Conservation (phyloP, 768 basidiomycete species). For the Rhizopogon sp. region DNA sequence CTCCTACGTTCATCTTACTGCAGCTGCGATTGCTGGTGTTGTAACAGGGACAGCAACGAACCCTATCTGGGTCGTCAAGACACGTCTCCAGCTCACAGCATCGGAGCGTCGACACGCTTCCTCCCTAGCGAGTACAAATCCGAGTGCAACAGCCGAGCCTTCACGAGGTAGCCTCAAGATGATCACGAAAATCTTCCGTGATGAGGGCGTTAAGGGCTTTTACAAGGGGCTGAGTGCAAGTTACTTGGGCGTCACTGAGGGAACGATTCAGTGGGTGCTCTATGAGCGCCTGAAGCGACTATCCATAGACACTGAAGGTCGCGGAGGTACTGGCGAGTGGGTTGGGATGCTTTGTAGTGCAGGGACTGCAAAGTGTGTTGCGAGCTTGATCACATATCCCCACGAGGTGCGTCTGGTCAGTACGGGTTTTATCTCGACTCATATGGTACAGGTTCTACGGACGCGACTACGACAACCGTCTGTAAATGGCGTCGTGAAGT, state of each 20-base stretch:
- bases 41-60: constrained; percentile 89
- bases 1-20: constrained; percentile 75
- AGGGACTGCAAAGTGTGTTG: constrained; percentile 90
- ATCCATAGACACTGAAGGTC: constrained; percentile 46
- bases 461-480: constrained; percentile 90
- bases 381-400: constrained; percentile 94
- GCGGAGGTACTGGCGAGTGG: constrained; percentile 63
- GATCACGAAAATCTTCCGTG: constrained; percentile 68
- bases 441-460: constrained; percentile 63
- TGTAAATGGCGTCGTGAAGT: constrained; percentile 73
- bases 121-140: not conserved
- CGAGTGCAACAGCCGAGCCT: constrained; percentile 6
- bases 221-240: constrained; percentile 96
- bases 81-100: constrained; percentile 78
- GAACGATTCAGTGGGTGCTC: constrained; percentile 94
- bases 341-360: constrained; percentile 82
- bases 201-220: constrained; percentile 83
- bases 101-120: constrained; percentile 18
- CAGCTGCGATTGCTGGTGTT: constrained; percentile 85
- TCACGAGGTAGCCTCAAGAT: constrained; percentile 46
- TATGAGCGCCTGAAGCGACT: constrained; percentile 89
- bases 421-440: constrained; percentile 3
- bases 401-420: constrained; percentile 67
- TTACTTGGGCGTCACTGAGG: constrained; percentile 93
- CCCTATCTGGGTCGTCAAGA: constrained; percentile 99